Base-by-base conservation (phyloP, 345 rosid species). In the Eucalyptus tenuipes region DNA sequence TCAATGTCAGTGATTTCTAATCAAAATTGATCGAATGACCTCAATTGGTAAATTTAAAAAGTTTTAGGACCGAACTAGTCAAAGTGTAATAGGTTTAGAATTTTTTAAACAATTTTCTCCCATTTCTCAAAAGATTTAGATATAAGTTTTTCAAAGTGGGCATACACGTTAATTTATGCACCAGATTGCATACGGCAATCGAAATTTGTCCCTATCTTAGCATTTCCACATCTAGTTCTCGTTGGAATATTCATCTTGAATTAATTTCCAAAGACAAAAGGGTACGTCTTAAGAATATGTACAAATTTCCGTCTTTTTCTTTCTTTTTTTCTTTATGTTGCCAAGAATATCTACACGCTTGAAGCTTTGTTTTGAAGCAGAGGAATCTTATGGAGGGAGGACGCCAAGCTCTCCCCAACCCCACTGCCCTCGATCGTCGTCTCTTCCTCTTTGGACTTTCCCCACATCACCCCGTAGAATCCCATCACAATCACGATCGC, bases 1-100 rank as follows among this genome's bases (percentile, higher is more conserved):
- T 50, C 1, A 1, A 16, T 8, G 8, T 50, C 0, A 7, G 0
- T 0, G 8, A 50, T 50, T 50, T 2, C 4, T 1, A 1, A 3
- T 15, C 20, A 50, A 50, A 50, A 50, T 50, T 50, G 3, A 0
- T 15, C 9, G 55, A 50, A 50, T 17, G 0, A 17, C 17, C 8
- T 50, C 8, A 50, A 50, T 50, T 16, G 55, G 17, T 1, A 17
- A 50, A 50, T 16, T 16, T 50, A 15, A 50, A 50, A 50, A 0
- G 2, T 49, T 50, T 50, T 7, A 50, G 22, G 3, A 50, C 8
- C 0, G 3, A 50, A 50, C 4, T 50, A 7, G 0, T 50, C 0
- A 1, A 50, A 50, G 3, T 50, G 55, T 3, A 50, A 50, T 50
- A 17, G 3, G 8, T 50, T 50, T 50, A 50, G 22, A 7, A 50